Base-by-base conservation (phyloP, 2,329 filamentous ascomycete species). In the Colletotrichum tabaci region DNA sequence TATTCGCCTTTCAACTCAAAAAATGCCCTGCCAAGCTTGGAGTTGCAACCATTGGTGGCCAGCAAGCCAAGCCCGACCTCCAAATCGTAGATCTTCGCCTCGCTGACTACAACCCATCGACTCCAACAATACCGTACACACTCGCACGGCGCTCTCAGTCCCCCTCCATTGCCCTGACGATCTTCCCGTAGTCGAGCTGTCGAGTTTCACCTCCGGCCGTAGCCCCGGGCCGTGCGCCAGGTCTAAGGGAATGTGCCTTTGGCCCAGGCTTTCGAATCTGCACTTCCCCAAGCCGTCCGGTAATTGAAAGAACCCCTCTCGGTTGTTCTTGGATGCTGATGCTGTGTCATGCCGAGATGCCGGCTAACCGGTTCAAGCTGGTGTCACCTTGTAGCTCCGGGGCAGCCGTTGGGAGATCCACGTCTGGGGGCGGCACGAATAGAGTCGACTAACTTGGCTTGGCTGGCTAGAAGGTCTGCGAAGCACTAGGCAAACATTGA, bases 201-300 rank as follows among this genome's bases (percentile, higher is more conserved):
- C 65, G 65, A 13, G 69, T 72, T 72, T 72, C 69, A 69, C 42
- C 26, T 61, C 42, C 30, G 26, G 53, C 66, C 69, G 66, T 55
- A 60, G 65, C 58, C 58, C 69, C 52, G 46, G 58, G 53, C 69
- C 69, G 69, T 72, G 69, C 69, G 53, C 69, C 21, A 55, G 30
- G 46, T 15, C 52, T 26, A n/a, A 30, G 21, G 13, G 50, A 35
- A 10, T 35, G 18, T 18, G 21, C 56, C 12, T 38, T 55, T 42
- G n/a, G 40, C 56, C n/a, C 52, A 47, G 30, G 15, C 50, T 10
- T 13, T 35, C 52, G 12, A 40, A 26, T 18, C 53, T 64, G 65
- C 30, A 35, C 50, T 63, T 55, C 66, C 65, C 69, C 65, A 72
- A 58, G 30, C 52, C 55, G 38, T 64, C 69, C 69, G 69, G 58